A percentile compares a stretch with the other conserved stretches of the same genome.
These are phyloP conservation scores for Tuber aestivum DNA, from an alignment of 495 filamentous ascomycete species.

Conservation along the genomic window DNA sequence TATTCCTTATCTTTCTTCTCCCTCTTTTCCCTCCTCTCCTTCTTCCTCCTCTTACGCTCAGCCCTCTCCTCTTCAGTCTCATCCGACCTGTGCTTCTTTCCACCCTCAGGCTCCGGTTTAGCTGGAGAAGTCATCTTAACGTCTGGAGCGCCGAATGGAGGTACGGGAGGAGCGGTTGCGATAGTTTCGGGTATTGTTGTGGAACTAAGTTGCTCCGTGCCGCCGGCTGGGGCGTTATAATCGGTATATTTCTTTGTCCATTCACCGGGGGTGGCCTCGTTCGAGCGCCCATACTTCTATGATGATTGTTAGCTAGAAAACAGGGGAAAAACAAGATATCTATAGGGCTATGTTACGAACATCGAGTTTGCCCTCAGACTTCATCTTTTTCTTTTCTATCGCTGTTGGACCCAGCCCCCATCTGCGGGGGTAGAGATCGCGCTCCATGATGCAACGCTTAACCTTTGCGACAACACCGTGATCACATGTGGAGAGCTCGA, in stretches of 20 bases:
- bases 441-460: slow-evolving; percentile 98
- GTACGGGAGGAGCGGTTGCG: slow-evolving; percentile 43
- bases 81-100: slow-evolving; percentile 73
- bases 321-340: neutral
- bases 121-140: slow-evolving; percentile 45
- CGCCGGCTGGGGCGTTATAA: slow-evolving; percentile 56
- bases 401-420: slow-evolving; percentile 93
- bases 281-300: slow-evolving; percentile 84
- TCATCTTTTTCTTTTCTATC: slow-evolving; percentile 96
- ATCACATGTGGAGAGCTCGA: slow-evolving; percentile 83
- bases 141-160: slow-evolving; percentile 43
- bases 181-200: slow-evolving; percentile 43
- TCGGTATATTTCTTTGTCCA: slow-evolving; percentile 90
- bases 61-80: slow-evolving; percentile 74
- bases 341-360: slow-evolving; percentile 46
- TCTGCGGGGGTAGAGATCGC: slow-evolving; percentile 86
- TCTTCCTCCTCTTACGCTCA: slow-evolving; percentile 65
- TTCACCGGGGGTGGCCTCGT: slow-evolving; percentile 82
- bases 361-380: slow-evolving; percentile 93
- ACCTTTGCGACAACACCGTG: slow-evolving; percentile 96
- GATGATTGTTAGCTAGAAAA: slow-evolving; percentile 5
- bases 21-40: slow-evolving; percentile 68
- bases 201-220: slow-evolving; percentile 45
- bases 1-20: slow-evolving; percentile 47
- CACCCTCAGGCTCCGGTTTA: slow-evolving; percentile 46